Evolutionary conservation across 2,329 filamentous ascomycete species (phyloP), one percentile per base, ranked within the genome.

Genomic region (Colletotrichum trifolii): DNA sequence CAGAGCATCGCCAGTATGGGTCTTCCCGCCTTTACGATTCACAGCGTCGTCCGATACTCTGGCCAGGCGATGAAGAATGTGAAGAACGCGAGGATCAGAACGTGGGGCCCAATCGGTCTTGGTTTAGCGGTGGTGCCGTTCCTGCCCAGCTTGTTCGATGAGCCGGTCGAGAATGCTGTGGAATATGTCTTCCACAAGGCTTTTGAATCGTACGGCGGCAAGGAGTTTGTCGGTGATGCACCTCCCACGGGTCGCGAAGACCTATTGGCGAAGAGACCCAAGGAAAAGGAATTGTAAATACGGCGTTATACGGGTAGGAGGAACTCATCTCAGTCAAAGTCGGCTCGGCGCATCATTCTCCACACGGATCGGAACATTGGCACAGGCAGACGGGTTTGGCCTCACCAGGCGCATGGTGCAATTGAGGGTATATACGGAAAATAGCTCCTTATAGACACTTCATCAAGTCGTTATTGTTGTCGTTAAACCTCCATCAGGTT

Each of bases 1-100:
- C 96, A 99, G 80, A 89, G 88, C 69, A 67, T 99, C 52, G 96
- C 96, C 0, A 93, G 89, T 73, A 99, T 99, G 96, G 96, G 93
- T 2, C 78, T 98, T 69, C 96, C 95, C 0, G 95, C 94, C 0
- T 93, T 97, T 68, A 97, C 94, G 0, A 97, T 98, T 63, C 95
- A 97, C 78, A 94, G 90, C 67, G 91, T 98, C 6, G 96, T 99
- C 55, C 87, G 89, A 66, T 97, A 99, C 74, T 94, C 92, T 1
- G 94, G 96, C 0, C 84, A 84, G 43, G 93, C 93, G n/a, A 77
- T 99, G 82, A 97, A 95, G 81, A 84, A 92, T 71, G 83, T 84
- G 17, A 95, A 96, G 83, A 97, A 91, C 74, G 82, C 85, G 64
- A 87, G 81, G 5, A 64, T 98, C 33, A 83, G 95, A 70, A 96